Percentiles rank a stretch among this genome's conserved stretches.
These are phyloP conservation scores for Talaromyces funiculosus DNA, from an alignment of 2,329 filamentous ascomycete species.

Conservation along the genomic window DNA sequence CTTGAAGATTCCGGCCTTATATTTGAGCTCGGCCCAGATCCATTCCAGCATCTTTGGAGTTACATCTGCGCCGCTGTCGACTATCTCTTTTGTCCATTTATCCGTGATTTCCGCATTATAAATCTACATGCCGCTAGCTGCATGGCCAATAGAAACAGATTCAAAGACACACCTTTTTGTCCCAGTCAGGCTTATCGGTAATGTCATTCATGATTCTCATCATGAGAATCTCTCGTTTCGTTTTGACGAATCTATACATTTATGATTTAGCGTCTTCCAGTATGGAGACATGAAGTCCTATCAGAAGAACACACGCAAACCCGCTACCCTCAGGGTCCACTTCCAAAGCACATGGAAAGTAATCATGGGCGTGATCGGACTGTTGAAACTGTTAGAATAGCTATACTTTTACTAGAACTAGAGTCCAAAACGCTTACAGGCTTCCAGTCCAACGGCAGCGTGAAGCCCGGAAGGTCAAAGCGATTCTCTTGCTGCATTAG, in stretches of 20 bases:
- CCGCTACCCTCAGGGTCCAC: conserved; percentile 24
- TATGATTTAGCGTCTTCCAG: neutral
- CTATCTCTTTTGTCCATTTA: conserved; percentile 29
- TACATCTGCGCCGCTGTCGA: conserved; percentile 22
- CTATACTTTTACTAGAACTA: neutral
- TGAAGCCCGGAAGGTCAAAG: conserved; percentile 18
- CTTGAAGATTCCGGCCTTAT: conserved; percentile 45
- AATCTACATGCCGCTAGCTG: neutral
- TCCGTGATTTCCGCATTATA: conserved; percentile 15
- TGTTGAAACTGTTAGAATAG: neutral
- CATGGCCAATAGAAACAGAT: neutral
- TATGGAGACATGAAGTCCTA: neutral
- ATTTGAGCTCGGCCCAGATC: conserved; percentile 45
- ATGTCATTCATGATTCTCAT: conserved; percentile 35
- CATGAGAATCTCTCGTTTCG: conserved; percentile 36
- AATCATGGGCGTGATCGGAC: neutral
- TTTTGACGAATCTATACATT: conserved; percentile 19
- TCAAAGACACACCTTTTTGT: conserved; percentile 10
- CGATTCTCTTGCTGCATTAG: conserved; percentile 6
- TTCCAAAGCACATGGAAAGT: conserved; percentile 28
- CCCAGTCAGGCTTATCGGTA: conserved; percentile 25
- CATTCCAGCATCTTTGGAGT: conserved; percentile 33
- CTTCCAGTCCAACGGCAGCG: neutral
- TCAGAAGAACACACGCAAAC: conserved; percentile 16
- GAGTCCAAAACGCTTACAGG: neutral